Conservation (phyloP, 1,139 yeast genomes). For the Debaryomycetaceae sp. region DNA sequence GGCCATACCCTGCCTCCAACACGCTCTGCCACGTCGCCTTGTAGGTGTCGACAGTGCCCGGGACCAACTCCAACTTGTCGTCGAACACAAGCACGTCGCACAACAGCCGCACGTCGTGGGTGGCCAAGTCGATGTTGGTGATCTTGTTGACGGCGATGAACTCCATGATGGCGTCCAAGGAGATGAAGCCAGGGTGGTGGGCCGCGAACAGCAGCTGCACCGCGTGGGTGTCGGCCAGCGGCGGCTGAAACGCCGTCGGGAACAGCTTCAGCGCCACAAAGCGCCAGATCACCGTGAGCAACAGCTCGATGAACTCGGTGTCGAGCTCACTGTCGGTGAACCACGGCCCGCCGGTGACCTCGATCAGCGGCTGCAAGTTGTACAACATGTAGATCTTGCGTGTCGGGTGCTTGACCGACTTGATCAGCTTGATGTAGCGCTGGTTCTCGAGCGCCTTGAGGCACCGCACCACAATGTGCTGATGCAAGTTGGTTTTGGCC, state of each 20-base stretch:
- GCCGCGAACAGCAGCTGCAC: slow-evolving; percentile 46
- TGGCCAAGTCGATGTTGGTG: slow-evolving; percentile 74
- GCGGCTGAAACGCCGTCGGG: slow-evolving; percentile 61
- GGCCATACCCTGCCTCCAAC: slow-evolving; percentile 57
- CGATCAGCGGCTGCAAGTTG: slow-evolving; percentile 87
- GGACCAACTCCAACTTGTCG: slow-evolving; percentile 69
- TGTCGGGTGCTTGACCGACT: slow-evolving; percentile 93
- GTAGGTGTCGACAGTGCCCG: slow-evolving; percentile 45
- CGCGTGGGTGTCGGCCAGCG: slow-evolving; percentile 19
- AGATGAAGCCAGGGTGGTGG: slow-evolving; percentile 59
- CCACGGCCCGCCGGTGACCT: slow-evolving; percentile 99
- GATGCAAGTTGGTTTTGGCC: slow-evolving; percentile 88
- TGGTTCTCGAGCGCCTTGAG: slow-evolving; percentile 79
- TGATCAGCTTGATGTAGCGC: slow-evolving; percentile 82
- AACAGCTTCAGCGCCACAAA: slow-evolving; percentile 71
- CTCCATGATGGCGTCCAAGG: slow-evolving; percentile 65
- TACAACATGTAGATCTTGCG: slow-evolving; percentile 94
- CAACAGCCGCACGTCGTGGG: slow-evolving; percentile 70
- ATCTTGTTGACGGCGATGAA: slow-evolving; percentile 74
- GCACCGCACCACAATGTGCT: slow-evolving; percentile 83
- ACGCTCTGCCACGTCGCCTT: slow-evolving; percentile 61
- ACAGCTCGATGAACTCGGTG: slow-evolving; percentile 83
- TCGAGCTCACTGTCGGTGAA: slow-evolving; percentile 94
- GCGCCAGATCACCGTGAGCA: slow-evolving; percentile 84
- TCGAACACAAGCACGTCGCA: slow-evolving; percentile 89